Conservation (phyloP, 2,329 filamentous ascomycete genomes). For the Diaporthe sp. region DNA sequence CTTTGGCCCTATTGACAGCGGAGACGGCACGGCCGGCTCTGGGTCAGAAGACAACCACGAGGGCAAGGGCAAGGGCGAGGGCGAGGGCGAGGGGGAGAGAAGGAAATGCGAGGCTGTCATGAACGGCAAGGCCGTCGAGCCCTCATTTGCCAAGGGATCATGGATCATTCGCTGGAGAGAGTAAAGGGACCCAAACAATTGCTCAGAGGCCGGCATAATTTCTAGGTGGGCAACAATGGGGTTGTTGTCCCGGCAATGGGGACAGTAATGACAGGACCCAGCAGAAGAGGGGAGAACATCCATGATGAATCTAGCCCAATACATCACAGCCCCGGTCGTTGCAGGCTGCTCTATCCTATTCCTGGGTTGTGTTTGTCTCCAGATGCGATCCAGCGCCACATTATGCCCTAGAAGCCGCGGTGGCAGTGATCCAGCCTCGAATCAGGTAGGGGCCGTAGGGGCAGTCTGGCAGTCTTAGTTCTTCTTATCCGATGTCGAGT, state of each 20-base stretch:
- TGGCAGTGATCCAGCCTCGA: not conserved
- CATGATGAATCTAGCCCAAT: not conserved
- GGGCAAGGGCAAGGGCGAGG: slow-evolving; percentile 36
- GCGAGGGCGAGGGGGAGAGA: slow-evolving; percentile 38
- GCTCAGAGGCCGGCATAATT: not conserved
- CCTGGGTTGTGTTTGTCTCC: not conserved
- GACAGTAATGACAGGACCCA: not conserved
- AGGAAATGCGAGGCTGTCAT: slow-evolving; percentile 69
- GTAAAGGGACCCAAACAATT: slow-evolving; percentile 25
- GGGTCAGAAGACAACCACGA: slow-evolving; percentile 49
- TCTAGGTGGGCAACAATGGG: not conserved
- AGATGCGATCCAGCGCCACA: not conserved
- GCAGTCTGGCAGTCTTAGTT: slow-evolving; percentile 15
- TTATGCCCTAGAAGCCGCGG: not conserved
- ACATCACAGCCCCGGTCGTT: not conserved
- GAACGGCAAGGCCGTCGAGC: slow-evolving; percentile 67
- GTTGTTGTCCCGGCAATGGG: not conserved
- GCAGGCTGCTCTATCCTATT: not conserved
- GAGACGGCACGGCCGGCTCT: slow-evolving; percentile 52
- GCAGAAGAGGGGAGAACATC: not conserved
- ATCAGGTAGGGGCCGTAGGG: not conserved
- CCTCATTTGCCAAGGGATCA: slow-evolving; percentile 70
- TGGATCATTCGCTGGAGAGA: slow-evolving; percentile 70
- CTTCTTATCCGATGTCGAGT: slow-evolving; percentile 28
- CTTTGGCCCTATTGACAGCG: slow-evolving; percentile 54